These are phyloP conservation scores for Leucocoprinus sp. DNA, from an alignment of 768 basidiomycete species.

Conservation along the genomic window DNA sequence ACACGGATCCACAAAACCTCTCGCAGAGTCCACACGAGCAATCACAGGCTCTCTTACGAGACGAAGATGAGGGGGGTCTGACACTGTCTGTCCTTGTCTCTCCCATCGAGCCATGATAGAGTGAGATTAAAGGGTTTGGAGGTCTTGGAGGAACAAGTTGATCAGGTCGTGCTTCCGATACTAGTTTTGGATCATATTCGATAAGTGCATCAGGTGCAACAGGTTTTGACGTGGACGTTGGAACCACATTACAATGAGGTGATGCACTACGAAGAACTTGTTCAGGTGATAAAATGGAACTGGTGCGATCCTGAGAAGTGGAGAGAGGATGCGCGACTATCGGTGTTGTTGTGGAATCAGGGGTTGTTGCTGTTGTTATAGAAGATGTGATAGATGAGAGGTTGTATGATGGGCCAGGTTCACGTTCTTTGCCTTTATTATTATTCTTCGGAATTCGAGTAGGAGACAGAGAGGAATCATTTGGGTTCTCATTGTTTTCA, in stretches of 20 bases:
- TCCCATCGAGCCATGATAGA: neutral
- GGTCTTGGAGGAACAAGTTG: constrained; percentile 16
- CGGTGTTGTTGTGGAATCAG: neutral
- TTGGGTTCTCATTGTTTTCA: neutral
- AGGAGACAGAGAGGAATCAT: neutral
- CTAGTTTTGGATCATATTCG: neutral
- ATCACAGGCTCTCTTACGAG: neutral
- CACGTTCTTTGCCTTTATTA: constrained; percentile 14
- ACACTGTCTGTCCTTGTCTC: no score
- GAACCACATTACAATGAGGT: constrained; percentile 5
- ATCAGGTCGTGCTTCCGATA: constrained; percentile 3
- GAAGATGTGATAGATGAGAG: neutral
- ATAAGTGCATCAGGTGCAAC: neutral
- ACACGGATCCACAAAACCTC: constrained; percentile 18
- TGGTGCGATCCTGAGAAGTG: neutral
- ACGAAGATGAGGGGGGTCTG: neutral
- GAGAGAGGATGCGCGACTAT: neutral
- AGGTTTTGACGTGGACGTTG: constrained; percentile 4
- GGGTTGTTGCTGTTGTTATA: constrained; percentile 1
- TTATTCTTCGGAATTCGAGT: constrained; percentile 2
- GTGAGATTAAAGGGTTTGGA: neutral
- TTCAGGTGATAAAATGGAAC: neutral
- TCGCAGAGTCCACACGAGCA: constrained; percentile 9
- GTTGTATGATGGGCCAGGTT: constrained; percentile 10
- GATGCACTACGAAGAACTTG: constrained; percentile 7